phyloP scores from a whole-genome alignment of 2,329 filamentous ascomycete species.

The Exophiala phaeomuriformis region DNA sequence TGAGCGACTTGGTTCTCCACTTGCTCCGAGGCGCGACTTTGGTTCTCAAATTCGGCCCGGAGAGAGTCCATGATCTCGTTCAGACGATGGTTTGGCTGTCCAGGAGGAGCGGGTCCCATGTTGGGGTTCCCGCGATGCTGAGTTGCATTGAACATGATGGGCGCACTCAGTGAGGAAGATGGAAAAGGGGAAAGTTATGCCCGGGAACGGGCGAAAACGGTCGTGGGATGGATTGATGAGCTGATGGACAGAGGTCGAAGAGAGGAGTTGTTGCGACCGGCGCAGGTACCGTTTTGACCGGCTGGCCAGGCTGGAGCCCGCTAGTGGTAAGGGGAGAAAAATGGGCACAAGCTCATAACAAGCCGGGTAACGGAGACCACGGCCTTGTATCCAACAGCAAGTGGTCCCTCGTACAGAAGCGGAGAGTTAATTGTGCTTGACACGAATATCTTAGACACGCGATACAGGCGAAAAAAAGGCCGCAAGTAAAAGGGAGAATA shows the following conservation, averaged over 20 bases:
- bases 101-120: slow-evolving; percentile 41
- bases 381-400: neutral
- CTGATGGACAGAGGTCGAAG: neutral
- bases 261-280: slow-evolving; percentile 6
- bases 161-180: neutral
- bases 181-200: neutral
- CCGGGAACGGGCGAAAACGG: neutral
- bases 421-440: neutral
- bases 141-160: slow-evolving; percentile 27
- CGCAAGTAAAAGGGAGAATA: neutral
- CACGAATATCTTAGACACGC: neutral
- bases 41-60: slow-evolving; percentile 81
- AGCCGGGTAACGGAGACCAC: neutral
- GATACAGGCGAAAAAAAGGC: neutral
- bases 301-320: slow-evolving; percentile 11
- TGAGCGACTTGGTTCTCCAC: slow-evolving; percentile 93
- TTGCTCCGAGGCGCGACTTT: slow-evolving; percentile 71
- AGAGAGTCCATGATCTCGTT: slow-evolving; percentile 89
- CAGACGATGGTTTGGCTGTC: slow-evolving; percentile 59
- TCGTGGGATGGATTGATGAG: neutral
- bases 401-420: neutral
- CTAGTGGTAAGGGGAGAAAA: slow-evolving; percentile 26
- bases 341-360: slow-evolving; percentile 18
- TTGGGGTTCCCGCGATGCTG: slow-evolving; percentile 27
- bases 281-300: slow-evolving; percentile 16